These are phyloP conservation scores for Ceratobasidium sp. DNA, from an alignment of 1,284 basidiomycete species.

Conservation along the genomic window DNA sequence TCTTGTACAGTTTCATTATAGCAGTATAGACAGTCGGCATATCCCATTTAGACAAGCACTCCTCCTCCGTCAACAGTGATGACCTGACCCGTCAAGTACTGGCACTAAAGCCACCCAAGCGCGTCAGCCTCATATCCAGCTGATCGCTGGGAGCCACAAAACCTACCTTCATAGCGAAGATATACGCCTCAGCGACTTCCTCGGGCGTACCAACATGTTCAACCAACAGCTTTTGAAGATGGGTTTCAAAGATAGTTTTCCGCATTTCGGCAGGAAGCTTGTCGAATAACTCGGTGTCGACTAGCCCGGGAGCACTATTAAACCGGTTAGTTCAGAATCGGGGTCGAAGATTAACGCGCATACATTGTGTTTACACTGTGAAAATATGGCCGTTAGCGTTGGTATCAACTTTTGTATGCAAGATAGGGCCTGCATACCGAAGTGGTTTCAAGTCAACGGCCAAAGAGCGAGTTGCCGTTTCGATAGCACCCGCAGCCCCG, in stretches of 20 bases:
- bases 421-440: not conserved
- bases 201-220: constrained; percentile 22
- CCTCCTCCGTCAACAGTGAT: constrained; percentile 19
- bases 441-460: constrained; percentile 36
- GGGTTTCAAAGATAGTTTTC: not conserved
- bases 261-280: constrained; percentile 1
- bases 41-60: not conserved
- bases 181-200: constrained; percentile 29
- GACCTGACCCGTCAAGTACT: constrained; percentile 22
- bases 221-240: not conserved
- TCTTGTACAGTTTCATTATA: not conserved
- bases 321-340: no score
- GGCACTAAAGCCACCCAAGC: not conserved
- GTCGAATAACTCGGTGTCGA: constrained; percentile 1
- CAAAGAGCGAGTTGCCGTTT: constrained; percentile 16
- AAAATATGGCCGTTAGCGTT: no score
- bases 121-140: not conserved
- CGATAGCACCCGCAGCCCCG: constrained; percentile 5
- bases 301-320: not conserved
- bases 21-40: not conserved
- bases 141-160: no score
- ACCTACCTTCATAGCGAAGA: constrained; percentile 32
- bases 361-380: constrained; percentile 17
- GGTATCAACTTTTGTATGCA: no score
- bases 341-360: not conserved